phyloP scores from a whole-genome alignment of 75 land plant genomes.

The Cunninghamia lanceolata region DNA sequence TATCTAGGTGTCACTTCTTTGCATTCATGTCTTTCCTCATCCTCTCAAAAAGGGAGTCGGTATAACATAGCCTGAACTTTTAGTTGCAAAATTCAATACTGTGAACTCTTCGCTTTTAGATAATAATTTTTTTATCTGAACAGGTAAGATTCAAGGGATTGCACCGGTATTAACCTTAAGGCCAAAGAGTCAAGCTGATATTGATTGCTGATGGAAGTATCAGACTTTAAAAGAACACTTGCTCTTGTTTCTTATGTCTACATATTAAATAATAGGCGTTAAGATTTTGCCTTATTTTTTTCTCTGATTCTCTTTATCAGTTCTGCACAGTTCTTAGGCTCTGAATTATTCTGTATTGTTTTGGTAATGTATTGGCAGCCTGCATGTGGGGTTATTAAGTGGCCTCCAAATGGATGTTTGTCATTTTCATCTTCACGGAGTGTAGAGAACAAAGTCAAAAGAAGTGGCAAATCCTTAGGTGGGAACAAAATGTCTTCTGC shows the following conservation, averaged over 20 bases:
- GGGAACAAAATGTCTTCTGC: background rate
- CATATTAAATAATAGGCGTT: background rate
- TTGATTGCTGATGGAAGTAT: background rate
- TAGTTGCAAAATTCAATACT: no score
- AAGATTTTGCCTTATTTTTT: background rate
- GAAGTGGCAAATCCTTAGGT: background rate
- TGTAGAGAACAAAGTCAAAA: background rate
- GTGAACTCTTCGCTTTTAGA: no score
- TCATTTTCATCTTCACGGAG: conserved; percentile 1
- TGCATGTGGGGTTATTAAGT: background rate
- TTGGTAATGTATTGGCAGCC: conserved; percentile 6
- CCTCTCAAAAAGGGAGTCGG: no score
- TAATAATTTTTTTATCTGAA: background rate
- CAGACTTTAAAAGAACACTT: background rate
- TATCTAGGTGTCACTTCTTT: no score
- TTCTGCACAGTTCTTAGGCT: background rate
- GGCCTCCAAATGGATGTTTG: conserved; percentile 3
- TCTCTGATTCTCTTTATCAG: background rate
- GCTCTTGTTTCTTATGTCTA: background rate
- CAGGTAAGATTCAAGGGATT: background rate
- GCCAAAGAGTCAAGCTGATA: background rate
- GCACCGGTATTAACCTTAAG: background rate
- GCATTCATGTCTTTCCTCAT: no score
- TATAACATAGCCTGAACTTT: no score
- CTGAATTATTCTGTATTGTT: background rate